Conservation (phyloP, 495 filamentous ascomycete genomes). For the Penicillium alfredii region DNA sequence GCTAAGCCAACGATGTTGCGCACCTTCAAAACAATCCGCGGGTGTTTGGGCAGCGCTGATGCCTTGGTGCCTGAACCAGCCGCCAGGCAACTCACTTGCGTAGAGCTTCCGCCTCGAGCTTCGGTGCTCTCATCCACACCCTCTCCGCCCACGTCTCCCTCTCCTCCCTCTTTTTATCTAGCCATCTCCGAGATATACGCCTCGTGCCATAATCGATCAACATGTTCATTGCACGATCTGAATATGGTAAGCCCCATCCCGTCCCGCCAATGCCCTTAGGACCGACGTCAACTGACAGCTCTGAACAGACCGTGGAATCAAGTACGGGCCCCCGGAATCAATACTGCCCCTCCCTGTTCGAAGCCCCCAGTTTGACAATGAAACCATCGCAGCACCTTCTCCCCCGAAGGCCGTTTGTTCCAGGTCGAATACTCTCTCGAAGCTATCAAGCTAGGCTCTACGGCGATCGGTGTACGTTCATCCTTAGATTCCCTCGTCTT, state of each 20-base stretch:
- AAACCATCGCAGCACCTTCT: slow-evolving; percentile 81
- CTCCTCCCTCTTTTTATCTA: neutral
- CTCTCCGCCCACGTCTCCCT: slow-evolving; percentile 4
- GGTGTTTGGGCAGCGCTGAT: slow-evolving; percentile 12
- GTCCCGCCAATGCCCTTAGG: slow-evolving; percentile 16
- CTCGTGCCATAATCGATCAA: slow-evolving; percentile 37
- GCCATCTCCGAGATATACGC: too few relatives aligned
- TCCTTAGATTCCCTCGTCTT: slow-evolving; percentile 4
- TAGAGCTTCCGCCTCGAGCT: slow-evolving; percentile 34
- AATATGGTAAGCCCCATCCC: slow-evolving; percentile 76
- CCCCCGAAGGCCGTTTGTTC: slow-evolving; percentile 98
- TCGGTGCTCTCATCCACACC: slow-evolving; percentile 12
- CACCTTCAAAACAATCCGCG: neutral
- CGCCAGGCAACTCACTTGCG: slow-evolving; percentile 41
- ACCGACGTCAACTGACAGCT: slow-evolving; percentile 29
- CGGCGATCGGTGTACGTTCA: slow-evolving; percentile 80
- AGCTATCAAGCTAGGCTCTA: slow-evolving; percentile 98
- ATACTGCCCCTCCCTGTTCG: neutral
- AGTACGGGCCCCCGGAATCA: slow-evolving; percentile 52
- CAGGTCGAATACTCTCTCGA: slow-evolving; percentile 99
- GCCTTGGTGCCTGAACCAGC: slow-evolving; percentile 27
- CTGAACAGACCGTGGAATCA: slow-evolving; percentile 89
- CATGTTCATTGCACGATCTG: slow-evolving; percentile 99
- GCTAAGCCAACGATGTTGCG: too few relatives aligned
- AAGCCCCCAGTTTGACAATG: slow-evolving; percentile 23